phyloP scores from a whole-genome alignment of 768 basidiomycete genomes.

The Amanita fuliginea region DNA sequence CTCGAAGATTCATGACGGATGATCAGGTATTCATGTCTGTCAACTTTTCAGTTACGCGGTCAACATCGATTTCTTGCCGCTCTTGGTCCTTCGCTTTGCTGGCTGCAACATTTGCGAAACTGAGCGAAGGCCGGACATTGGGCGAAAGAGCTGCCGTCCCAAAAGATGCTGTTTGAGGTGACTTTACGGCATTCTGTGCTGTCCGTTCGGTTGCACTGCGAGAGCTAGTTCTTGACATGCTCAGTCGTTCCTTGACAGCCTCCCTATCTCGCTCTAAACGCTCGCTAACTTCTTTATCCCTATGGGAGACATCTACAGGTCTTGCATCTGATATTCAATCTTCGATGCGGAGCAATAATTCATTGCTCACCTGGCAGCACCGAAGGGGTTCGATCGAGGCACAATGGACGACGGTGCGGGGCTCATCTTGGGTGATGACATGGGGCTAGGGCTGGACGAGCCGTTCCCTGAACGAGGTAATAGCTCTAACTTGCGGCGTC shows the following conservation, averaged over 20 bases:
- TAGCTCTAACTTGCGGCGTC: conserved; percentile 75
- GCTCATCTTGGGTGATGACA: conserved; percentile 69
- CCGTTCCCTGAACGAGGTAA: conserved; percentile 64
- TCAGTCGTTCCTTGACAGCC: conserved; percentile 38
- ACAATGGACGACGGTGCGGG: conserved; percentile 27
- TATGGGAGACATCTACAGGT: conserved; percentile 73
- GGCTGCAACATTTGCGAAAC: conserved; percentile 73
- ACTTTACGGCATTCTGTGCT: conserved; percentile 19
- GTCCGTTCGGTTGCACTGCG: conserved; percentile 36
- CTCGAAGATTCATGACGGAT: background rate
- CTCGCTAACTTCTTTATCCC: conserved; percentile 67
- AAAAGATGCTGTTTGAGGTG: conserved; percentile 15
- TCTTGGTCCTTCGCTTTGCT: background rate
- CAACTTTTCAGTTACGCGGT: conserved; percentile 11
- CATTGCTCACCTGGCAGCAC: conserved; percentile 59
- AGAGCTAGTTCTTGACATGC: conserved; percentile 44
- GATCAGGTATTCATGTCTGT: conserved; percentile 3
- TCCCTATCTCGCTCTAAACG: conserved; percentile 60
- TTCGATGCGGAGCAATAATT: conserved; percentile 4
- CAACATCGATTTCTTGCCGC: conserved; percentile 6
- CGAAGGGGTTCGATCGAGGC: conserved; percentile 70
- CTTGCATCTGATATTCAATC: conserved; percentile 23
- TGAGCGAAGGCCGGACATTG: conserved; percentile 60
- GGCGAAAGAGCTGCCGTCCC: conserved; percentile 26
- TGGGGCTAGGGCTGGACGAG: conserved; percentile 62